Evolutionary conservation across 1,284 basidiomycete genomes (phyloP).

Genomic region (Stygiomarasmius scandens): DNA sequence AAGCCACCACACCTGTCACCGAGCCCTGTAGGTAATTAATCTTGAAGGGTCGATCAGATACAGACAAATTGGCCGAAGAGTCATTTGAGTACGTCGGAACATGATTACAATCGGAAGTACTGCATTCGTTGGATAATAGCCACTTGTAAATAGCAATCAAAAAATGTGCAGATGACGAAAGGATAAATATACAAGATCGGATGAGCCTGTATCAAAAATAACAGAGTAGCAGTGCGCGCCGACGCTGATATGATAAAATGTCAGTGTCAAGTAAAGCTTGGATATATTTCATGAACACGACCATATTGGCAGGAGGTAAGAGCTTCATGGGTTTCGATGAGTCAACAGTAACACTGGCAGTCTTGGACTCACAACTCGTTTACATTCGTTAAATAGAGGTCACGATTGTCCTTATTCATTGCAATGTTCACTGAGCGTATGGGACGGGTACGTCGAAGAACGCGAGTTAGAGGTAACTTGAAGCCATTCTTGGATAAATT

Average conservation of each 20-base stretch:
- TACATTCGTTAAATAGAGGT: constrained; percentile 31
- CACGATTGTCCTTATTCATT: constrained; percentile 28
- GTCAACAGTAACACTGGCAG: no score
- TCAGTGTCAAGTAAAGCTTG: constrained; percentile 15
- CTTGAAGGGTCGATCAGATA: constrained; percentile 37
- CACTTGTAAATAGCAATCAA: constrained; percentile 26
- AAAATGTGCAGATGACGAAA: neutral
- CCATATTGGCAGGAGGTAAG: neutral
- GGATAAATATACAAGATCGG: constrained; percentile 8
- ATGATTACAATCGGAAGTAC: constrained; percentile 32
- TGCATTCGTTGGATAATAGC: constrained; percentile 37
- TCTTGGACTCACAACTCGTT: constrained; percentile 37
- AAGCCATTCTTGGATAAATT: constrained; percentile 14
- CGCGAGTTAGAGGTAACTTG: constrained; percentile 33
- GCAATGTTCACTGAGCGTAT: constrained; percentile 23
- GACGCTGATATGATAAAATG: constrained; percentile 32
- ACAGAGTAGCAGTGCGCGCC: constrained; percentile 53
- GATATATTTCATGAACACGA: constrained; percentile 32
- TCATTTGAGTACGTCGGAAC: constrained; percentile 33
- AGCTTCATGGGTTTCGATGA: no score
- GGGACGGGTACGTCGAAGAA: constrained; percentile 19
- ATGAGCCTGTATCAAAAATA: constrained; percentile 28
- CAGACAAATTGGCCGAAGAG: constrained; percentile 32
- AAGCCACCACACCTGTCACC: constrained; percentile 45
- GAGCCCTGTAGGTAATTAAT: constrained; percentile 51